A percentile compares a stretch with the other conserved stretches of the same genome.
phyloP scores from a whole-genome alignment of 306 rosid species.

The Purshia tridentata region DNA sequence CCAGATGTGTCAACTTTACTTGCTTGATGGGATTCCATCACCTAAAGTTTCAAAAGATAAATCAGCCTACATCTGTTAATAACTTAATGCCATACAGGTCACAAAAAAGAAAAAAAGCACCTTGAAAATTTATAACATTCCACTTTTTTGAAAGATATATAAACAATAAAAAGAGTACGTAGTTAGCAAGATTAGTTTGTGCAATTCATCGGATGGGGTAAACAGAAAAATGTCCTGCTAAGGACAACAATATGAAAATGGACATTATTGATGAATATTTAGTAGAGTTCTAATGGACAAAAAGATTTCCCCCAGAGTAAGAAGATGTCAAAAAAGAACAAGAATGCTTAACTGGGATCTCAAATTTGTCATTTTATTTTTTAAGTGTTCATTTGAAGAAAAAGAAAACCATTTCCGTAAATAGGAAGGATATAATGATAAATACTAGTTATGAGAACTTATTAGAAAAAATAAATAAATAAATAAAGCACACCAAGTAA shows the following conservation, averaged over 20 bases:
- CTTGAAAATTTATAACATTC: not conserved
- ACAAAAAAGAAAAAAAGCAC: constrained; percentile 1
- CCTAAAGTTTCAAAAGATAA: constrained; percentile 53
- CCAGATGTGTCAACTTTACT: constrained; percentile 91
- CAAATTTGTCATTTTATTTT: not conserved
- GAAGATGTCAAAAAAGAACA: not conserved
- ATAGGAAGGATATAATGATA: not conserved
- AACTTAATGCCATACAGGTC: constrained; percentile 10
- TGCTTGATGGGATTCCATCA: constrained; percentile 92
- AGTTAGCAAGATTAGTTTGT: not conserved
- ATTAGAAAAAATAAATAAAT: no score
- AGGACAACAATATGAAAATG: not conserved
- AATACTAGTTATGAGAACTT: no score
- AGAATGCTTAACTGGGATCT: not conserved
- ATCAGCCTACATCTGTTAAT: constrained; percentile 28
- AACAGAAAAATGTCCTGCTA: not conserved
- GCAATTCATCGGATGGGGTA: not conserved
- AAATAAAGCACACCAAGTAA: no score
- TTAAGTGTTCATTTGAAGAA: not conserved
- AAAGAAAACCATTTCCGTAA: not conserved
- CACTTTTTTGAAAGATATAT: not conserved
- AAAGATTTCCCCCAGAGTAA: not conserved
- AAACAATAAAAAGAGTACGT: not conserved
- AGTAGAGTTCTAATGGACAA: not conserved
- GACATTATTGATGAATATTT: no score